Percentiles rank a stretch among this genome's conserved stretches.
These are phyloP conservation scores for Phlyctochytrium planicorne DNA, from an alignment of 192 early-diverging fungal genomes.

Conservation along the genomic window DNA sequence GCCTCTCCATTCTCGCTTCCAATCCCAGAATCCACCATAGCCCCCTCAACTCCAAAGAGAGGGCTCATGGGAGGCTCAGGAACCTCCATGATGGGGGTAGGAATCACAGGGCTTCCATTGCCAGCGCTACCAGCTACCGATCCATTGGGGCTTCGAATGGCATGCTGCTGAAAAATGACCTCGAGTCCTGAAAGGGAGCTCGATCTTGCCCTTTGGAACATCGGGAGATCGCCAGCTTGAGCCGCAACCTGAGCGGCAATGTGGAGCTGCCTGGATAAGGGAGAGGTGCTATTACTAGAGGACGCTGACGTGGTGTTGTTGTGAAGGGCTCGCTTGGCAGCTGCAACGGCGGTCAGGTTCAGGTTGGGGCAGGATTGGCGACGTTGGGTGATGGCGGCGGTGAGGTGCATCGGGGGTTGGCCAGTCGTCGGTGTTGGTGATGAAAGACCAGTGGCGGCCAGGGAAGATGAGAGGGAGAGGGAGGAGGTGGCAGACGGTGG, in stretches of 20 bases:
- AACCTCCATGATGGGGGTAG: not conserved
- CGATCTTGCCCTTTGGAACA: not conserved
- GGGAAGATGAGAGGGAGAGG: not conserved
- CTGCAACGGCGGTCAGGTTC: not conserved
- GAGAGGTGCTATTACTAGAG: not conserved
- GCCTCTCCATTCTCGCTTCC: too few species aligned
- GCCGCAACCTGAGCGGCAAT: too few species aligned
- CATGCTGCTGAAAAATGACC: not conserved
- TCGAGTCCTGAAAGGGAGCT: constrained; percentile 1
- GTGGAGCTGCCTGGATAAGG: too few species aligned
- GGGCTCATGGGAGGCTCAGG: not conserved
- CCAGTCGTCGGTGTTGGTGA: not conserved
- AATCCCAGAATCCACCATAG: too few species aligned
- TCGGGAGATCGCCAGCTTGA: not conserved
- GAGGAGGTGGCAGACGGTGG: not conserved
- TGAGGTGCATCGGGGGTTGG: not conserved
- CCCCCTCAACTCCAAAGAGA: too few species aligned
- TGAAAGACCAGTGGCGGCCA: not conserved
- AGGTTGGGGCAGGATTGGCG: constrained; percentile 3
- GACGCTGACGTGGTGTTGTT: not conserved
- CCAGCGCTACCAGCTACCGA: not conserved
- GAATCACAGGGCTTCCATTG: not conserved
- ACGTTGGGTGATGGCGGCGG: not conserved
- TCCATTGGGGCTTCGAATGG: too few species aligned
- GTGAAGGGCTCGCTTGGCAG: too few species aligned